These are phyloP conservation scores for Tulasnella sp. DNA, from an alignment of 768 basidiomycete genomes.

Conservation along the genomic window DNA sequence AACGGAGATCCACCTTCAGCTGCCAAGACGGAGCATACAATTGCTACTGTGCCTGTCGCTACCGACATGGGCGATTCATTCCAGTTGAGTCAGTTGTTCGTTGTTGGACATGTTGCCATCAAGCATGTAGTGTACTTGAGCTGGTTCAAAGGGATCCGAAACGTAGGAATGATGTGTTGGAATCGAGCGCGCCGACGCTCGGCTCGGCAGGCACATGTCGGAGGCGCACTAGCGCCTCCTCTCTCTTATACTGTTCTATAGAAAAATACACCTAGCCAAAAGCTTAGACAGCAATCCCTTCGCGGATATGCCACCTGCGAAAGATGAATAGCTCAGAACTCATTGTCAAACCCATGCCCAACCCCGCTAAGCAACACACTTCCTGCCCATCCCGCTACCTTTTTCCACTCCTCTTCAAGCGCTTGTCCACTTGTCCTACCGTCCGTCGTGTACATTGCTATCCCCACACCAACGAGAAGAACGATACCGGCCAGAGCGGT, in stretches of 20 bases:
- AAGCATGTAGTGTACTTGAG: constrained; percentile 97
- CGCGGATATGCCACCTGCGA: too few relatives aligned
- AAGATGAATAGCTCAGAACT: too few relatives aligned
- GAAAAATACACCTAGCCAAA: too few relatives aligned
- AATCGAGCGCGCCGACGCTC: too few relatives aligned
- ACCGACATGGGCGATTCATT: constrained; percentile 70
- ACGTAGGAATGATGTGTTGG: constrained; percentile 88
- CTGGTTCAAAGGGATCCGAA: constrained; percentile 94
- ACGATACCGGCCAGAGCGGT: constrained; percentile 11
- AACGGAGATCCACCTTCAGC: too few relatives aligned
- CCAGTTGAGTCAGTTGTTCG: constrained; percentile 80
- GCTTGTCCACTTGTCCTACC: constrained; percentile 7
- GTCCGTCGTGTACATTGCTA: constrained; percentile 13
- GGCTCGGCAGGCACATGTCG: too few relatives aligned
- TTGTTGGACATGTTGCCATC: constrained; percentile 92
- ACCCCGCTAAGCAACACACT: neutral
- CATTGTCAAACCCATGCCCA: neutral
- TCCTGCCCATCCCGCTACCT: neutral
- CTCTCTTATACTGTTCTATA: too few relatives aligned
- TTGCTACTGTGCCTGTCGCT: constrained; percentile 19
- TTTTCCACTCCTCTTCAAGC: neutral
- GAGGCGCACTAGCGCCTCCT: too few relatives aligned
- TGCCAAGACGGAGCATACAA: too few relatives aligned
- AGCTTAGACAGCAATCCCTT: too few relatives aligned
- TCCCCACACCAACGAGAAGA: constrained; percentile 13